Percentiles rank a stretch among this genome's conserved stretches.
Conservation (phyloP, 805 yeast species). For the Wickerhamiella qilinensis region DNA sequence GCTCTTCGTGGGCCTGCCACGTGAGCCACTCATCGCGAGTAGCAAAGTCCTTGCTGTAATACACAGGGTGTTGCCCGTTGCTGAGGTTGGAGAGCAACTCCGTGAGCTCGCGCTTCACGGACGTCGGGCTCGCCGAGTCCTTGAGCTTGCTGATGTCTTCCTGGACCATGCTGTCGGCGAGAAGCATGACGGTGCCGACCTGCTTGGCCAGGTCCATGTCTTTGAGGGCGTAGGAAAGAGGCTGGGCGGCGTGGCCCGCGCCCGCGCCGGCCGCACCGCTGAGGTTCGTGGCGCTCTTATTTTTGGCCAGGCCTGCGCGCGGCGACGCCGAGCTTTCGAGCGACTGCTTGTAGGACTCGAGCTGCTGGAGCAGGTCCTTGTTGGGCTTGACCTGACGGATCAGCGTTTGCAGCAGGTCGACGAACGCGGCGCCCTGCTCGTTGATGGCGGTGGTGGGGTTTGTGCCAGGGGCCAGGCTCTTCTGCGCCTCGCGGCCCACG, state of each 20-base stretch:
- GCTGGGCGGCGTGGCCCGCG: not conserved
- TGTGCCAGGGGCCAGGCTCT: constrained; percentile 2
- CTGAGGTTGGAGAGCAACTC: constrained; percentile 12
- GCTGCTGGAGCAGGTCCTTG: constrained; percentile 13
- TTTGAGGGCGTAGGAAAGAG: constrained; percentile 19
- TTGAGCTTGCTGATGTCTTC: constrained; percentile 33
- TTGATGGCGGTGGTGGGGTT: constrained; percentile 11
- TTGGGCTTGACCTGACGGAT: constrained; percentile 11
- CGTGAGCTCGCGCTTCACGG: constrained; percentile 21
- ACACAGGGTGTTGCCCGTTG: constrained; percentile 20
- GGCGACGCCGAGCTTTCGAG: no score
- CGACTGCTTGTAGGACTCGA: constrained; percentile 11
- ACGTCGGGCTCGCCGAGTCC: constrained; percentile 24
- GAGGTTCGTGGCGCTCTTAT: no score
- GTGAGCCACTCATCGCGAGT: constrained; percentile 20
- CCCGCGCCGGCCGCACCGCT: not conserved
- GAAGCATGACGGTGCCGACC: constrained; percentile 33
- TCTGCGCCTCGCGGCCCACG: constrained; percentile 17
- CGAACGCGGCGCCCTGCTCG: constrained; percentile 18
- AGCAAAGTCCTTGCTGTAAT: constrained; percentile 24
- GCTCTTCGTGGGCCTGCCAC: constrained; percentile 29
- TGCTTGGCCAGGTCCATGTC: constrained; percentile 41
- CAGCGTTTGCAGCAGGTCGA: constrained; percentile 15
- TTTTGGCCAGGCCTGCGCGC: no score
- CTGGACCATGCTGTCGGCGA: constrained; percentile 35